phyloP scores from a whole-genome alignment of 345 rosid species.

The Capsella bursapastoris region DNA sequence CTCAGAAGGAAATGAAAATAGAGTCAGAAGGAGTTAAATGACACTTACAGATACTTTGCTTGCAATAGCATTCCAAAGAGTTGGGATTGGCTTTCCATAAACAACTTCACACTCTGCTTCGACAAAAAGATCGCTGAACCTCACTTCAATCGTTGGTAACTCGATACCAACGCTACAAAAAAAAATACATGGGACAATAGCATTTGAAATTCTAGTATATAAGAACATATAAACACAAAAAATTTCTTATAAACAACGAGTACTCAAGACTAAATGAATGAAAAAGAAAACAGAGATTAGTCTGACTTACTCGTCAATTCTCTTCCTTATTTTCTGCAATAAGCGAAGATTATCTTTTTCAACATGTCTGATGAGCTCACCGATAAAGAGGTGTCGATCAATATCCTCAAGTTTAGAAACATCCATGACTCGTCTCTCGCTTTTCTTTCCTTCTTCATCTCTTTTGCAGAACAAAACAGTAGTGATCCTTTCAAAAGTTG shows the following conservation, averaged over 20 bases:
- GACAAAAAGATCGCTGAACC: constrained; percentile 44
- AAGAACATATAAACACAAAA: not conserved
- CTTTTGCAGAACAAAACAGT: constrained; percentile 46
- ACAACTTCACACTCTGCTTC: constrained; percentile 53
- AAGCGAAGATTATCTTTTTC: constrained; percentile 57
- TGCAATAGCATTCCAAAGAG: constrained; percentile 49
- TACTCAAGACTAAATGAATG: not conserved
- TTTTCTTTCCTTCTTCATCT: constrained; percentile 41
- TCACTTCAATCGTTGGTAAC: constrained; percentile 51
- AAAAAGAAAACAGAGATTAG: not conserved
- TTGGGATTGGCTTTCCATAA: constrained; percentile 53
- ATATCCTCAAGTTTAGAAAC: constrained; percentile 51
- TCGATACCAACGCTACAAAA: constrained; percentile 46
- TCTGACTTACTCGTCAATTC: constrained; percentile 54
- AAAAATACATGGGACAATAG: not conserved
- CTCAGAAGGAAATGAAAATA: not conserved
- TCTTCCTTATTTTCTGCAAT: constrained; percentile 48
- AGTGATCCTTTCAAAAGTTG: constrained; percentile 53
- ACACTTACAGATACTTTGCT: constrained; percentile 38
- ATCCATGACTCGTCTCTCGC: constrained; percentile 40
- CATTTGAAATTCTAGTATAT: not conserved
- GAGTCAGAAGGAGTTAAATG: not conserved
- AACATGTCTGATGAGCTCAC: constrained; percentile 53
- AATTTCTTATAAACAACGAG: not conserved
- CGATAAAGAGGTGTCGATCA: constrained; percentile 52